Base-by-base conservation (phyloP, 257 asterid species). In the Pogostemon cablin region DNA sequence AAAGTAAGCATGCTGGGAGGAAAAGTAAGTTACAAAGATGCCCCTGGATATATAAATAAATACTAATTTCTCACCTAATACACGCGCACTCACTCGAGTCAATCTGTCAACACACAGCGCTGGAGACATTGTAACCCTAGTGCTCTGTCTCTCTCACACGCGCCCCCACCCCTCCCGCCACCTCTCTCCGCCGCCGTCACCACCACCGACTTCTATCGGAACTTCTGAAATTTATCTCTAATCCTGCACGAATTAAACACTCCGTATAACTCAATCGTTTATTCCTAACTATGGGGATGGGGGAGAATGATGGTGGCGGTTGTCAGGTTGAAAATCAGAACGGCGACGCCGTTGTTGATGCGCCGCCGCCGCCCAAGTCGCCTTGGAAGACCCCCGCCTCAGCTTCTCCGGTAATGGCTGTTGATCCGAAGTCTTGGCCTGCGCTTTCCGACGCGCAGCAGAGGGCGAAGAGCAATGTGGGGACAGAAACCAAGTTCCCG, bases 401-500 rank as follows among this genome's bases (percentile, higher is more conserved):
- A 20, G 77, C 87, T 40, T 67, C 91, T 40, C 79, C 84, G 60
- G 79, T 41, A 12, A 68, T 76, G 56, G 77, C 75, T 40, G 65
- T 84, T 44, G 86, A 84, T 80, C 84, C 93, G 3, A 84, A 80
- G 55, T 81, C 84, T 1, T 91, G 95, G 96, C 95, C 97, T 1
- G 86, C 92, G 62, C 91, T 89, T 10, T 68, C 89, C 48, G 95
- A 85, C 69, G 86, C 88, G 37, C 87, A 83, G 46, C 89, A 83
- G 81, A 83, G 80, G 40, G 75, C 59, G 4, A 85, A 81, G 80
- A 75, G 50, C 67, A 76, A 72, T 54, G 80, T 59, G 3, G 79
- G 40, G 63, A 64, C 42, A 34, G 78, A 68, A 54, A 67, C 73
- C 71, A 73, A 77, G 66, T 62, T 86, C 7, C 80, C 75, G 53